Evolutionary conservation across 2,329 filamentous ascomycete genomes (phyloP), one percentile per base, ranked within the genome.

Genomic region (Colletotrichum tropicicola): DNA sequence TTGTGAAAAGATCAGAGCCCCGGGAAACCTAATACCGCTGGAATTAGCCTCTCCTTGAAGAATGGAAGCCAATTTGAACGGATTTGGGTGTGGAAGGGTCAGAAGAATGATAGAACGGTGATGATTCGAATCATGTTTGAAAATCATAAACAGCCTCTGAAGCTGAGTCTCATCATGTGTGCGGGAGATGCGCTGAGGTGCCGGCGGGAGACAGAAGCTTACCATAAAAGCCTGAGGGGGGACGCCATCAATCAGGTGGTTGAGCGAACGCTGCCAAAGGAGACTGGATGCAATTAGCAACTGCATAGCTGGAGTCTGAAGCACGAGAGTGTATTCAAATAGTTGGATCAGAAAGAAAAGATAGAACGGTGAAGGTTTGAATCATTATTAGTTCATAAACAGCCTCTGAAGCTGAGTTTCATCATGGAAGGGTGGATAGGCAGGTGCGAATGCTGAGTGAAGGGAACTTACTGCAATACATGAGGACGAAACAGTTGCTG

Each of bases 81-180:
- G 19, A n/a, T n/a, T 45, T 41, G 6, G 55, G 15, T 27, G 10
- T 19, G 8, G 44, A 13, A 47, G 21, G 30, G 51, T 67, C 59
- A 63, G 59, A 56, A 57, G 32, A 67, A 48, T 39, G 72, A 73
- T 70, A 70, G 65, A 70, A 70, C 72, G 73, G 74, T 75, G 71
- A 75, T 69, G 57, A 69, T 76, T 75, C 68, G 71, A 80, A 80
- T 79, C 77, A 80, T 73, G 65, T 71, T 70, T 49, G 25, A 45
- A 43, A 43, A 79, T 81, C 80, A 82, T 82, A 81, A 82, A 82
- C 80, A 82, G 79, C 80, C 79, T 82, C 79, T 80, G 78, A 77
- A 71, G 70, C 71, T 62, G 65, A 54, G 37, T 73, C 72, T 80
- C 78, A 80, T 81, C 79, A 43, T 43, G 80, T 76, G 25, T 48